Evolutionary conservation across 208 protist genomes (phyloP).

Genomic region (Paratrypanosoma confusum): DNA sequence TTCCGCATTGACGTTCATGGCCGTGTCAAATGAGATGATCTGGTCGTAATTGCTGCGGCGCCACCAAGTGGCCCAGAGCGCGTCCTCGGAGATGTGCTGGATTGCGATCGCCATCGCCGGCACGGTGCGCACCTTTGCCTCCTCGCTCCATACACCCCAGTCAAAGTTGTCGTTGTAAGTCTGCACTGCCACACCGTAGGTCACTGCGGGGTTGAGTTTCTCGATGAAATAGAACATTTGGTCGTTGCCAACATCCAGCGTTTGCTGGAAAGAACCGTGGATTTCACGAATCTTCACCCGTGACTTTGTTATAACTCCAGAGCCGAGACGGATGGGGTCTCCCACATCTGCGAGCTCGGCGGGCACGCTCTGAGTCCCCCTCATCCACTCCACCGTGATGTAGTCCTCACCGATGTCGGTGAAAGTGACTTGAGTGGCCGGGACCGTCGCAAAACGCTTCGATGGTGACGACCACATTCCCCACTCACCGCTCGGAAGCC

Average conservation of each 20-base stretch:
- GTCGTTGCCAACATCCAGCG: slow-evolving; percentile 56
- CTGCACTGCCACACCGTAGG: slow-evolving; percentile 79
- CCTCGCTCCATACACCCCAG: slow-evolving; percentile 85
- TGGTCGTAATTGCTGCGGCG: slow-evolving; percentile 48
- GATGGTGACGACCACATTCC: slow-evolving; percentile 78
- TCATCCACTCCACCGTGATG: slow-evolving; percentile 65
- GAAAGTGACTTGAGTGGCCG: slow-evolving; percentile 62
- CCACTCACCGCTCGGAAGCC: slow-evolving; percentile 78
- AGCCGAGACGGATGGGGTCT: slow-evolving; percentile 40
- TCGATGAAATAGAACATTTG: slow-evolving; percentile 52
- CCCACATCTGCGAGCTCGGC: slow-evolving; percentile 34
- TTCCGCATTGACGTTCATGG: slow-evolving; percentile 68
- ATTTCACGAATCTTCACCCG: slow-evolving; percentile 76
- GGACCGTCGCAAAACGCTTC: slow-evolving; percentile 74
- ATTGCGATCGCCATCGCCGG: slow-evolving; percentile 75
- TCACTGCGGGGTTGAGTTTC: slow-evolving; percentile 60
- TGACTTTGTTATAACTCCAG: slow-evolving; percentile 70
- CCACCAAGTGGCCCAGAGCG: slow-evolving; percentile 77
- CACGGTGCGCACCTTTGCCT: slow-evolving; percentile 77
- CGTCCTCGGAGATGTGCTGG: slow-evolving; percentile 82
- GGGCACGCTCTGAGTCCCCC: slow-evolving; percentile 48
- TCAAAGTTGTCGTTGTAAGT: slow-evolving; percentile 87
- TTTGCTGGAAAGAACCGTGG: slow-evolving; percentile 36
- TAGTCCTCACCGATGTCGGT: slow-evolving; percentile 81
- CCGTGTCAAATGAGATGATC: slow-evolving; percentile 52